Base-by-base conservation (phyloP, 2,329 filamentous ascomycete species). In the Fusarium sterilihyphosum region DNA sequence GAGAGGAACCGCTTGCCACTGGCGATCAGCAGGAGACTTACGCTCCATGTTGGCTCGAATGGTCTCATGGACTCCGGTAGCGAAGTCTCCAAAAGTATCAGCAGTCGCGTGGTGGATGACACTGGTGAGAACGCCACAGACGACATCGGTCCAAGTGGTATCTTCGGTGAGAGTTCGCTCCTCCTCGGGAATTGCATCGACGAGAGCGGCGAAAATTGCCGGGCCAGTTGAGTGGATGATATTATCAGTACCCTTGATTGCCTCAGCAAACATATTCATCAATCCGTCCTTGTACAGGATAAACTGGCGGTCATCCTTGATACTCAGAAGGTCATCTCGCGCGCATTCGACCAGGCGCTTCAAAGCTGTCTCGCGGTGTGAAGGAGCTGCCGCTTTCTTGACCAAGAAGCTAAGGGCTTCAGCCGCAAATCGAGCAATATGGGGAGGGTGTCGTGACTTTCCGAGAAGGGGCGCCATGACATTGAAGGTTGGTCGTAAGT, bases 331-430 rank as follows among this genome's bases (percentile, higher is more conserved):
- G 78, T 97, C 94, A 17, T 89, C 84, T 57, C 94, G 89, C 3
- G 93, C 91, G 82, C 95, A 92, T 18, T 88, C 85, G 5, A 97
- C 84, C n/a, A 98, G 91, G 18, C 87, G 83, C 18, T 89, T 86
- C 41, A 99, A 86, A 1, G 94, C 90, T 33, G 87, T 89, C 74
- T 96, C 93, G 75, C 94, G 91, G 73, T 94, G 90, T 63, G 94
- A 94, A 6, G 91, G 89, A 22, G 92, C 89, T 5, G 93, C 95
- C 12, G 95, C 93, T 84, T 98, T 98, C 79, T 94, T 93, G 26
- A 99, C 88, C 26, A 99, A 86, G 79, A 98, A 99, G 75, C 95
- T 98, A 85, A 99, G 89, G 6, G 96, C 94, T 84, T 99, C 96
- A 33, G 96, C 96, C 18, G 96, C 94, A 82, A 98, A 99, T 62